Conservation (phyloP, 768 basidiomycete species). For the Gloeopeniophorella convolvens region DNA sequence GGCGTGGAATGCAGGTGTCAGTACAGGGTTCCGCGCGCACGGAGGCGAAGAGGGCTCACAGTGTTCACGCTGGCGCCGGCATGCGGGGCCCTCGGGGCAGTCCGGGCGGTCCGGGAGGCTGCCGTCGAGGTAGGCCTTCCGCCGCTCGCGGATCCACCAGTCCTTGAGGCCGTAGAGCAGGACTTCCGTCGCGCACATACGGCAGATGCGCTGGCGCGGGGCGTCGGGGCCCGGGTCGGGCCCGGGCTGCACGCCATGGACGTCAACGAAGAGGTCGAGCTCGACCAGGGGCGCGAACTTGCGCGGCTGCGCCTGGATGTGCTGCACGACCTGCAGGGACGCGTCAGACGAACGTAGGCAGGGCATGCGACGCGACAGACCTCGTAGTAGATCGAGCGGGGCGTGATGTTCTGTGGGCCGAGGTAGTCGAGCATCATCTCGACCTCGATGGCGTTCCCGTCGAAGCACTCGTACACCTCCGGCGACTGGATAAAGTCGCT, state of each 20-base stretch:
- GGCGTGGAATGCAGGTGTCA: neutral
- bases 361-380: constrained; percentile 32
- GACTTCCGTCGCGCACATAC: constrained; percentile 69
- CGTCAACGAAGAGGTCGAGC: constrained; percentile 60
- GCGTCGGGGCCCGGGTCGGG: constrained; percentile 50
- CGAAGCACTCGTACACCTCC: constrained; percentile 75
- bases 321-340: constrained; percentile 46
- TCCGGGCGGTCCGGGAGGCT: constrained; percentile 54
- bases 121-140: constrained; percentile 57
- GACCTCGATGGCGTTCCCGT: constrained; percentile 71
- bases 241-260: constrained; percentile 52
- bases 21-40: neutral
- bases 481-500: constrained; percentile 72
- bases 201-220: constrained; percentile 58
- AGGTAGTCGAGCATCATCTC: constrained; percentile 83
- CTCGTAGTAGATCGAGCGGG: constrained; percentile 71
- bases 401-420: constrained; percentile 50
- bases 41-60: constrained; percentile 37
- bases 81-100: constrained; percentile 57
- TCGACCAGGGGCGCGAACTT: constrained; percentile 65
- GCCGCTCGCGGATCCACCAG: constrained; percentile 79
- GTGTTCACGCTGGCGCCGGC: constrained; percentile 57
- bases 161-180: constrained; percentile 69
- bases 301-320: constrained; percentile 53
- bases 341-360: neutral